Evolutionary conservation across 495 filamentous ascomycete species (phyloP), one percentile per base, ranked within the genome.

Genomic region (Penicillium robsamsonii): DNA sequence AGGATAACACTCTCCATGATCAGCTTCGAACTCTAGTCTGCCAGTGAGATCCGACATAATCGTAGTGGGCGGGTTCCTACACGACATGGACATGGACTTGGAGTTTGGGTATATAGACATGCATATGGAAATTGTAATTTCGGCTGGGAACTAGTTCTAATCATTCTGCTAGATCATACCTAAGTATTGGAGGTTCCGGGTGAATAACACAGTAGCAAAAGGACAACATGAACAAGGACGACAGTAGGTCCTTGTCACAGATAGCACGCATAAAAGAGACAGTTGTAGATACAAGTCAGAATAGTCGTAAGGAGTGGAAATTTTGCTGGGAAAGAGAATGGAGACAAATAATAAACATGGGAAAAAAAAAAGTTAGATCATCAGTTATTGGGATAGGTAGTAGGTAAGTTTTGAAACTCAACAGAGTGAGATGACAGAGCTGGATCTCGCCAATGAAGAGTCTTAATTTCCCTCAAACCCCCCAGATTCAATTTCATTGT

Each of bases 261-360:
- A 58, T 25, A 27, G 45, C 56, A n/a, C 56, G 38, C 40, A 30
- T 44, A 58, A 50, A 60, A 53, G 52, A 61, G 46, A 56, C 25
- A 62, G 37, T 62, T 58, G 64, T 67, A 65, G 55, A 66, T 68
- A 68, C 65, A 68, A 68, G 54, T 59, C 44, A 56, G 18, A 46
- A 46, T 45, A 38, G 49, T 60, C 65, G 53, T 66, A 68, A 62
- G 48, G 65, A 68, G 51, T 55, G 65, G 59, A 50, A 43, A 51
- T 22, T 35, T 38, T 46, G 52, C 49, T 51, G 29, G 33, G 45
- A 30, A 44, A 20, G 20, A 49, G 30, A 40, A 27, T 37, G 17
- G 22, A 52, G 40, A 22, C 50, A 49, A 46, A 27, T 22, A 47
- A 42, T 48, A 20, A 53, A 43, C 27, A 46, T 40, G 46, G 29